These are phyloP conservation scores for Microglena sp. DNA, from an alignment of 139 green algal genomes.

Conservation along the genomic window DNA sequence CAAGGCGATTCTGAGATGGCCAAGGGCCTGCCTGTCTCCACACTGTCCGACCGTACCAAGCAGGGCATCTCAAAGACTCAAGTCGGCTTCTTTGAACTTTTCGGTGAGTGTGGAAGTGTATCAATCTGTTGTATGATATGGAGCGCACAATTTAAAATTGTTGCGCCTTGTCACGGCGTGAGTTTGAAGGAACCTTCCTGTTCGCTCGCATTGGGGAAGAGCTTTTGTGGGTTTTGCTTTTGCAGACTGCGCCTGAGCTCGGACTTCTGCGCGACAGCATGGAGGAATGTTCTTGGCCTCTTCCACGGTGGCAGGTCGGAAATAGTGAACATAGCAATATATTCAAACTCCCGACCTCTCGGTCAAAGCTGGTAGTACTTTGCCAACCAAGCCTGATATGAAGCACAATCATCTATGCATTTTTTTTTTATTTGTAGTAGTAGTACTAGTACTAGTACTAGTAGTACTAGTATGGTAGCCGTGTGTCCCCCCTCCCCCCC, in stretches of 20 bases:
- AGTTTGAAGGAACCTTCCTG: neutral
- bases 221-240: neutral
- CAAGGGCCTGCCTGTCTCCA: constrained; percentile 23
- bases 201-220: neutral
- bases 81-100: constrained; percentile 28
- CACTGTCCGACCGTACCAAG: constrained; percentile 47
- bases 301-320: too few species aligned
- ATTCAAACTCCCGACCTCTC: too few species aligned
- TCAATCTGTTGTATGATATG: too few species aligned
- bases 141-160: neutral
- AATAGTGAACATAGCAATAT: too few species aligned
- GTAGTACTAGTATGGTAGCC: too few species aligned
- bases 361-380: too few species aligned
- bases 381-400: too few species aligned
- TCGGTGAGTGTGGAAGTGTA: constrained; percentile 8
- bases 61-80: constrained; percentile 46
- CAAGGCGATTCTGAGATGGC: constrained; percentile 42
- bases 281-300: neutral
- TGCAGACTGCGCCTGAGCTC: neutral
- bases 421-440: too few species aligned
- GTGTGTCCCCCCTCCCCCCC: too few species aligned
- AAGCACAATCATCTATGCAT: too few species aligned
- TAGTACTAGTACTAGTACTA: too few species aligned
- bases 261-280: neutral
- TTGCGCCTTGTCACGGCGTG: neutral